phyloP scores from a whole-genome alignment of 352 stramenopile species.

The Phytopythium kandeliae region DNA sequence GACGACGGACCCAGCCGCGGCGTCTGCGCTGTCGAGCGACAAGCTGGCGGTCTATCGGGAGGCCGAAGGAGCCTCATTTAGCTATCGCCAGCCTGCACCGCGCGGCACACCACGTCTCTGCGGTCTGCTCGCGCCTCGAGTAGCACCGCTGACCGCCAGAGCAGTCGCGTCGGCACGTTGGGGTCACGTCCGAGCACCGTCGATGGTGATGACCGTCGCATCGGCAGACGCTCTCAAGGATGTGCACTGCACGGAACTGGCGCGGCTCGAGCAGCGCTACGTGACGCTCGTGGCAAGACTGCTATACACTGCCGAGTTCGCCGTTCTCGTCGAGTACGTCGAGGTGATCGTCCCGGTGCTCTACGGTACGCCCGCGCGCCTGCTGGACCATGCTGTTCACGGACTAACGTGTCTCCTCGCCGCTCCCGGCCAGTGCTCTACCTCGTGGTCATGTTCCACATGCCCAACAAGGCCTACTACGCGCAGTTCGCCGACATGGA shows the following conservation, averaged over 20 bases:
- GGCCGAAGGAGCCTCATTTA: not conserved
- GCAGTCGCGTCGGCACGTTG: too few relatives aligned
- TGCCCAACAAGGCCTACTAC: conserved; percentile 7
- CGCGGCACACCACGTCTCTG: not conserved
- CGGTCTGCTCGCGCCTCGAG: not conserved
- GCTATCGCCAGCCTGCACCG: not conserved
- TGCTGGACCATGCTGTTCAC: too few relatives aligned
- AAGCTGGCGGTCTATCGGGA: not conserved
- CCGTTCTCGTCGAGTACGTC: conserved; percentile 5
- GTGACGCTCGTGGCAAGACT: not conserved
- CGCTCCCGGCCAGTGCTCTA: not conserved
- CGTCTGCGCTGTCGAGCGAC: not conserved
- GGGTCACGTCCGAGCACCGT: not conserved
- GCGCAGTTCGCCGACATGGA: conserved; percentile 1
- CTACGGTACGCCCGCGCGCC: not conserved
- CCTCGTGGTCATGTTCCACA: conserved; percentile 5
- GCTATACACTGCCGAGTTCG: conserved; percentile 8
- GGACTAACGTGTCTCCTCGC: not conserved
- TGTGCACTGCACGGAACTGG: not conserved
- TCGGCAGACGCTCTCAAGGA: too few relatives aligned
- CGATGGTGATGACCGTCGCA: not conserved
- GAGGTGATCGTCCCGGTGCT: conserved; percentile 1
- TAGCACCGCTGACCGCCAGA: not conserved
- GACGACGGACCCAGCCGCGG: not conserved
- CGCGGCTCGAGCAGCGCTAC: conserved; percentile 3